Conservation (phyloP, 495 filamentous ascomycete species). For the Tirmania nivea region DNA sequence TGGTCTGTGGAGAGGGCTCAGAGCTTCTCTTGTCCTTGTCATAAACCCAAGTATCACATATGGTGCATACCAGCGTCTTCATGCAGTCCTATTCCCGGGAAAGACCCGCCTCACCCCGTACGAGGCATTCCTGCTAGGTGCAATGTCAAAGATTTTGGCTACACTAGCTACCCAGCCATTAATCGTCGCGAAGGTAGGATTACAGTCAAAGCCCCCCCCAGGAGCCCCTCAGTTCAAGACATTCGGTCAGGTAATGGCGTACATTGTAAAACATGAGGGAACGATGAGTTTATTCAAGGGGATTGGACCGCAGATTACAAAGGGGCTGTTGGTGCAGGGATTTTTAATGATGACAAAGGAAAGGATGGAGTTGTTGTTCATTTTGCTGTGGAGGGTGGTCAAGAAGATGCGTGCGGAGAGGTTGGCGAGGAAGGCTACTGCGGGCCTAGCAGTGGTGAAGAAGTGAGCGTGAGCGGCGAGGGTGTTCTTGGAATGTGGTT, state of each 20-base stretch:
- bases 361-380: slow-evolving; percentile 73
- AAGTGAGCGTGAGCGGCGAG: slow-evolving; percentile 21
- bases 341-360: slow-evolving; percentile 99
- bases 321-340: slow-evolving; percentile 85
- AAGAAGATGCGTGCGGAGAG: slow-evolving; percentile 46
- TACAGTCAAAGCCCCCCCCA: slow-evolving; percentile 81
- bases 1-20: slow-evolving; percentile 85
- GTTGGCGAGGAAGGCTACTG: slow-evolving; percentile 35
- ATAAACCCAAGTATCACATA: slow-evolving; percentile 97
- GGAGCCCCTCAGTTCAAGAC: slow-evolving; percentile 84
- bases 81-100: slow-evolving; percentile 54
- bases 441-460: slow-evolving; percentile 25
- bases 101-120: slow-evolving; percentile 55
- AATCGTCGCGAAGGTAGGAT: slow-evolving; percentile 92
- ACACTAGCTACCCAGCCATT: slow-evolving; percentile 87
- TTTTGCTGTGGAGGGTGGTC: slow-evolving; percentile 66
- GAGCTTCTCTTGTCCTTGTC: slow-evolving; percentile 89
- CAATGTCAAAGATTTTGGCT: slow-evolving; percentile 78
- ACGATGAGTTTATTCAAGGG: slow-evolving; percentile 74
- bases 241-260: slow-evolving; percentile 85
- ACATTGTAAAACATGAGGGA: slow-evolving; percentile 78
- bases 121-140: slow-evolving; percentile 89
- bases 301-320: slow-evolving; percentile 80
- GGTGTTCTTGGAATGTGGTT: too few species aligned
- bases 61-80: slow-evolving; percentile 82